Evolutionary conservation across 306 rosid species (phyloP), one percentile per base, ranked within the genome.

Genomic region (Lupinus albus): DNA sequence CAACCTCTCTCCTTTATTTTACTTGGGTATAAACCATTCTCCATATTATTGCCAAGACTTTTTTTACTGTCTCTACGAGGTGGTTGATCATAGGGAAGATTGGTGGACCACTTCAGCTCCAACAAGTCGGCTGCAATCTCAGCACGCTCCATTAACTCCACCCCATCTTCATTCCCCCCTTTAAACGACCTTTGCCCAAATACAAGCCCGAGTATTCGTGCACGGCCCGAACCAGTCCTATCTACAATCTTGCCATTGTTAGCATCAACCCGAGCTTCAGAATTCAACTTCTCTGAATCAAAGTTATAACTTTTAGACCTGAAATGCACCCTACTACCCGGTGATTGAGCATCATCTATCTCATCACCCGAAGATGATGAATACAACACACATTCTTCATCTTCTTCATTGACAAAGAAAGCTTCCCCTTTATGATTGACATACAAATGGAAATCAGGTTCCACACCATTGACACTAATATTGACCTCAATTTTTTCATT

Each of bases 91-190:
- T 39, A 54, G 18, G 63, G 67, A 68, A 90, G 88, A 86, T 78
- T 86, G 16, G 99, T 94, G 61, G 97, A 86, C 99, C 99, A 94
- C 42, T 79, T 81, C 14, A 94, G 78, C 60, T 94, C 99, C 87
- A 90, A 67, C 67, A 94, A 83, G 15, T 81, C 76, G 6, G 97
- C 99, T 9, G 96, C 96, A 74, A 86, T 76, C 85, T 90, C 97
- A 56, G 97, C 99, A 57, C 92, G 85, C 68, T 88, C 88, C 73
- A 85, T 57, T 1, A 72, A 87, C 47, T 88, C 84, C 20, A 16
- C 49, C 70, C 90, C 78, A 71, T 38, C 78, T 54, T 56, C 61
- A 28, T 46, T 80, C 50, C 33, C 73, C 79, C 83, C 76, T 70
- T 81, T 86, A 73, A 61, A 42, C 8, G 82, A 74, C 68, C 81